These are phyloP conservation scores for Lipomyces starkeyi DNA, from an alignment of 805 yeast species.

Conservation along the genomic window DNA sequence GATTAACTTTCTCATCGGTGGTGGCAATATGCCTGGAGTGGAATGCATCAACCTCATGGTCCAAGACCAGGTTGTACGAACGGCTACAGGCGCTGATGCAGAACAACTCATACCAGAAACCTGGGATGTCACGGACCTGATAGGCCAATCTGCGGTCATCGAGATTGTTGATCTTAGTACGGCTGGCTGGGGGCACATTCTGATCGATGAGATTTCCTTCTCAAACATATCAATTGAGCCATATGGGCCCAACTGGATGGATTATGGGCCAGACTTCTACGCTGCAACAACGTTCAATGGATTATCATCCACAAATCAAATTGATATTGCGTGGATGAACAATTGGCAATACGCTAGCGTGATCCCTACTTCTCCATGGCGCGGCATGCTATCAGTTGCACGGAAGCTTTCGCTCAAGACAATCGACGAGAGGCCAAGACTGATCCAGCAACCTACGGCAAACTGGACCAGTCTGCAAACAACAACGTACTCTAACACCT, in stretches of 20 bases:
- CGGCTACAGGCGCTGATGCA: constrained; percentile 5
- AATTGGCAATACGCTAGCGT: constrained; percentile 51
- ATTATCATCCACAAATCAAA: constrained; percentile 42
- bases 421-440: not conserved
- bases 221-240: constrained; percentile 3
- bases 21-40: constrained; percentile 10
- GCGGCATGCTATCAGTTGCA: constrained; percentile 45
- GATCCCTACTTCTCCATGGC: constrained; percentile 49
- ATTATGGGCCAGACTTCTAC: constrained; percentile 39
- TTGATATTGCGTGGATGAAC: constrained; percentile 53
- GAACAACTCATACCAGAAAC: not conserved
- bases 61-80: constrained; percentile 2
- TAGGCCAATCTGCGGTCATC: constrained; percentile 5
- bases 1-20: constrained; percentile 5
- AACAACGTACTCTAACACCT: constrained; percentile 7
- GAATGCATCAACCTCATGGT: constrained; percentile 15
- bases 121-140: constrained; percentile 12
- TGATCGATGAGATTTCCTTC: constrained; percentile 10
- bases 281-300: constrained; percentile 50
- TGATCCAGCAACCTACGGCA: constrained; percentile 7
- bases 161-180: constrained; percentile 5
- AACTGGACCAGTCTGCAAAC: not conserved
- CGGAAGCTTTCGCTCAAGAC: constrained; percentile 12
- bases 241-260: constrained; percentile 16
- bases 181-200: constrained; percentile 8